phyloP scores from a whole-genome alignment of 2,329 filamentous ascomycete species.

The Alternaria tenuissima region DNA sequence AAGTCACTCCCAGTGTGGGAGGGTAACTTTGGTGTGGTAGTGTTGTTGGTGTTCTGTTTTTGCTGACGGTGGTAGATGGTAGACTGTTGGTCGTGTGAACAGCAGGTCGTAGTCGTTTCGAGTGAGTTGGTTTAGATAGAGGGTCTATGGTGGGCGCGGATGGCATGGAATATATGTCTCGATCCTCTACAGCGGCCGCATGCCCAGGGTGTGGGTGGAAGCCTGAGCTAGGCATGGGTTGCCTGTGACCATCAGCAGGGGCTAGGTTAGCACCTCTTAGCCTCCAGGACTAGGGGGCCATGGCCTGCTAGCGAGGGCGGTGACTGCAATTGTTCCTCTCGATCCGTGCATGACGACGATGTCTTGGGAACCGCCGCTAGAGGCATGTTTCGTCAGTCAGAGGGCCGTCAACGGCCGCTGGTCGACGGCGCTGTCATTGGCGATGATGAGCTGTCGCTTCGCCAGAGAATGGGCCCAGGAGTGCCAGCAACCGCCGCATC shows the following conservation, averaged over 20 bases:
- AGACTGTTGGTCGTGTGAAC: constrained; percentile 11
- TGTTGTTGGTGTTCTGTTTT: constrained; percentile 25
- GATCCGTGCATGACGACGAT: constrained; percentile 42
- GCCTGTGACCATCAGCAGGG: constrained; percentile 29
- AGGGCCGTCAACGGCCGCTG: constrained; percentile 29
- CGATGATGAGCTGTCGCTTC: constrained; percentile 13
- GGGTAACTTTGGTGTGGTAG: constrained; percentile 24
- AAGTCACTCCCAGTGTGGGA: constrained; percentile 35
- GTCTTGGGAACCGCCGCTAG: constrained; percentile 22
- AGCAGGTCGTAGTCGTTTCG: constrained; percentile 13
- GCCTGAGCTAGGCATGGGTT: constrained; percentile 33
- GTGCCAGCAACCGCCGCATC: constrained; percentile 38
- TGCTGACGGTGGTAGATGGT: constrained; percentile 10
- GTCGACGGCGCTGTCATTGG: constrained; percentile 28
- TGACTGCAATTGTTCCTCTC: constrained; percentile 23
- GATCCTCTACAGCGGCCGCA: constrained; percentile 33
- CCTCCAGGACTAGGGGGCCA: constrained; percentile 18
- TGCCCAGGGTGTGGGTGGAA: constrained; percentile 32
- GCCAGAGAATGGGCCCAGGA: constrained; percentile 10
- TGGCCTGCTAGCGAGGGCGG: constrained; percentile 40
- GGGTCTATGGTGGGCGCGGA: constrained; percentile 35
- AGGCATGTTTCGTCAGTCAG: constrained; percentile 34
- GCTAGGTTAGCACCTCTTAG: constrained; percentile 15
- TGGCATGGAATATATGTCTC: constrained; percentile 44
- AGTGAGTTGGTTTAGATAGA: constrained; percentile 22